These are phyloP conservation scores for Trichoderma sp. DNA, from an alignment of 2,329 filamentous ascomycete genomes.

Conservation along the genomic window DNA sequence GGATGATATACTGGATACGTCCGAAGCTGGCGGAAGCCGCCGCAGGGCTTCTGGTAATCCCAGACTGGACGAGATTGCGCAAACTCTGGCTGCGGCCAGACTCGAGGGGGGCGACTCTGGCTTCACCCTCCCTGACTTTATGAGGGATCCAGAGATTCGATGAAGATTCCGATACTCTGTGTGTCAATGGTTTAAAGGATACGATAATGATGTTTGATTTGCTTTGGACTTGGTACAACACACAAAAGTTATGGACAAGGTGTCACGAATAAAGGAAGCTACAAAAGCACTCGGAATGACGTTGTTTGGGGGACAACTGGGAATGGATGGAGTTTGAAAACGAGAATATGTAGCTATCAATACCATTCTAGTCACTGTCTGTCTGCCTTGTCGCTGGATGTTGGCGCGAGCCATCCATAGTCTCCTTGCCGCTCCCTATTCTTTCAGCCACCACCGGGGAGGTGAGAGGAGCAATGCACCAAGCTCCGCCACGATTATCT, in stretches of 20 bases:
- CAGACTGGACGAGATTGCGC: constrained; percentile 37
- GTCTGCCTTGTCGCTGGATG: neutral
- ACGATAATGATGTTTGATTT: constrained; percentile 12
- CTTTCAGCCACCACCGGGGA: neutral
- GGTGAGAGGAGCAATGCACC: neutral
- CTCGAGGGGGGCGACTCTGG: constrained; percentile 42
- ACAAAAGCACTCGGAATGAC: constrained; percentile 1
- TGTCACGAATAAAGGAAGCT: constrained; percentile 5
- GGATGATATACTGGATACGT: constrained; percentile 37
- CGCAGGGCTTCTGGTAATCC: constrained; percentile 18
- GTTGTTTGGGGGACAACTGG: neutral
- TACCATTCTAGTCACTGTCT: neutral
- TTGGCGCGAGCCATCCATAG: neutral
- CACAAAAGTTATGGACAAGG: neutral
- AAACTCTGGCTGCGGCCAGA: constrained; percentile 36
- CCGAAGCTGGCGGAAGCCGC: constrained; percentile 29
- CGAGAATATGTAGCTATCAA: constrained; percentile 11
- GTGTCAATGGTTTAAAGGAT: neutral
- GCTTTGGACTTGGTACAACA: neutral
- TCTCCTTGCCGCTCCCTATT: neutral
- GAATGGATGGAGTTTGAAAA: constrained; percentile 20
- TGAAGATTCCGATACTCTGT: constrained; percentile 31
- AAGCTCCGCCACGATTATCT: constrained; percentile 7
- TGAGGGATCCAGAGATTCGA: constrained; percentile 48
- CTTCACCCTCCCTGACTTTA: constrained; percentile 46